Conservation (phyloP, 495 filamentous ascomycete species). For the Penicillium verhagenii region DNA sequence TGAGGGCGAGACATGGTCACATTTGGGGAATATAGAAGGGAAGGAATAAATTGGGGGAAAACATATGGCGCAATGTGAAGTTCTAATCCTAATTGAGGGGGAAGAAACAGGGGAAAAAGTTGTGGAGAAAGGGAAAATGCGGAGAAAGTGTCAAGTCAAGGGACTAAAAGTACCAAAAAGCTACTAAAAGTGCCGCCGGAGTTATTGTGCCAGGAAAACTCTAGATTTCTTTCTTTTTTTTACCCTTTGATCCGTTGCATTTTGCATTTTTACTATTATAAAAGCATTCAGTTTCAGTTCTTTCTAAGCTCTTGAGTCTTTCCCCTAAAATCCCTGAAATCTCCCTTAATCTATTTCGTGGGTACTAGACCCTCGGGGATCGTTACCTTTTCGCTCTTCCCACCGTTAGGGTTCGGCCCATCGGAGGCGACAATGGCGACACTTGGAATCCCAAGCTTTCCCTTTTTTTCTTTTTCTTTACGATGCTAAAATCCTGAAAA, state of each 20-base stretch:
- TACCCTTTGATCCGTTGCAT: not conserved
- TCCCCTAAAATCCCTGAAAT: no score
- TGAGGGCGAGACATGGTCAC: slow-evolving; percentile 67
- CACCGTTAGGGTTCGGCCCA: not conserved
- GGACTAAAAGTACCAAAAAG: no score
- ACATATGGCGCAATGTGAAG: not conserved
- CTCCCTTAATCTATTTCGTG: not conserved
- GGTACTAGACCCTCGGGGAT: not conserved
- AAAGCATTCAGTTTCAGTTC: no score
- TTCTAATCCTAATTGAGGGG: slow-evolving; percentile 11
- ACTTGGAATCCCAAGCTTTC: not conserved
- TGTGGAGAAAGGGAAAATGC: slow-evolving; percentile 22
- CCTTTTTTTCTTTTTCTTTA: not conserved
- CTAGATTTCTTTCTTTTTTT: not conserved
- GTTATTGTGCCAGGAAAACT: slow-evolving; percentile 1
- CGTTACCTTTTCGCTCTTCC: not conserved
- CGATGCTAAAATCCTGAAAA: not conserved
- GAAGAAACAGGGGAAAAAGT: slow-evolving; percentile 8
- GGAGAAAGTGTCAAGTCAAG: slow-evolving; percentile 18
- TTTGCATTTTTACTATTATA: no score
- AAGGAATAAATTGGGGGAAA: slow-evolving; percentile 5
- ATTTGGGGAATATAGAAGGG: slow-evolving; percentile 12
- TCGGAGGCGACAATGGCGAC: no score
- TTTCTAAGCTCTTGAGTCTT: no score
- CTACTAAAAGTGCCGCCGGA: slow-evolving; percentile 19